A percentile compares a stretch with the other conserved stretches of the same genome.
Conservation (phyloP, 148 eudicot genomes). For the Arbutus unedo region DNA sequence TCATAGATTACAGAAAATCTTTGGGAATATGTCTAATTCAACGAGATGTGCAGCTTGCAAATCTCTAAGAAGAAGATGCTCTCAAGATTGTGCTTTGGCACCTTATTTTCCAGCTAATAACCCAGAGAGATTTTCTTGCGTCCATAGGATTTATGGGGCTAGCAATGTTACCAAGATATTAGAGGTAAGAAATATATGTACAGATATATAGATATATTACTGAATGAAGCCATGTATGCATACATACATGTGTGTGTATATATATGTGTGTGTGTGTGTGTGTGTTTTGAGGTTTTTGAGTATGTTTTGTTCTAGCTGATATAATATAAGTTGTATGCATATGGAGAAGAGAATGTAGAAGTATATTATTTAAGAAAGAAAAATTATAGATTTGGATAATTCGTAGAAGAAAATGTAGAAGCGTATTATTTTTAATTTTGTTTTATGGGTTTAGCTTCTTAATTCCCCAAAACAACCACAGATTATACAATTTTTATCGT, state of each 20-base stretch:
- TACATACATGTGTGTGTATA: no score
- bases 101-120: slow-evolving; percentile 34
- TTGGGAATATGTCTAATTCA: slow-evolving; percentile 26
- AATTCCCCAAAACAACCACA: no score
- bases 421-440: neutral
- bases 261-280: no score
- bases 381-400: no score
- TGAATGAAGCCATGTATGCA: no score
- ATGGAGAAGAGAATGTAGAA: neutral
- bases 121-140: slow-evolving; percentile 39
- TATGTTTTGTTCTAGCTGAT: neutral
- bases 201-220: neutral
- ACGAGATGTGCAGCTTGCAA: slow-evolving; percentile 55
- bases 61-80: slow-evolving; percentile 40
- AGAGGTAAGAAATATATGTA: slow-evolving; percentile 25
- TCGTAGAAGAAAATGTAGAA: neutral
- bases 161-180: slow-evolving; percentile 41
- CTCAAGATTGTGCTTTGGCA: slow-evolving; percentile 46
- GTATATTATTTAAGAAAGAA: neutral
- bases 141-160: slow-evolving; percentile 49
- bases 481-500: no score
- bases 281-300: neutral
- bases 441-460: neutral
- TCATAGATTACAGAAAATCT: slow-evolving; percentile 18
- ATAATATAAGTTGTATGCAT: no score